Evolutionary conservation across 805 yeast genomes (phyloP), one percentile per base, ranked within the genome.

Genomic region (Candida morakotiae): DNA sequence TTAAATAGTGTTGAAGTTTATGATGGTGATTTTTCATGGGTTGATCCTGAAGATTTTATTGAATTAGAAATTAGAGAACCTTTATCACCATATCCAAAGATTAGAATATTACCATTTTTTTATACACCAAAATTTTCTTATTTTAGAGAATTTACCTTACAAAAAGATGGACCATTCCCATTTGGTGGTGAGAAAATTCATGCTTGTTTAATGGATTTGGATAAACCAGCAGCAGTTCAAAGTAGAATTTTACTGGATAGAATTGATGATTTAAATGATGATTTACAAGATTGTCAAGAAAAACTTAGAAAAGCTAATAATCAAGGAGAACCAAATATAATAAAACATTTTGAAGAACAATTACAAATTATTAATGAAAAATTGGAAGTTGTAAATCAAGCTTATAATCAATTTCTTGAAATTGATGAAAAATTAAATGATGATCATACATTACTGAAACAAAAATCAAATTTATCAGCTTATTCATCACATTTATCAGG

Each of bases 11-110:
- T 49, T 32, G 56, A 52, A n/a, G 47, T 47, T 5, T 52, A 46
- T 25, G 64, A 59, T 13, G 50, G 48, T 11, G 66, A 64, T 39
- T 48, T 47, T 26, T 53, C 64, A 8, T 88, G 96, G 96, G 66
- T 77, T 33, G 94, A 87, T 50, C 59, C 67, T 16, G 83, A 83
- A 40, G 96, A 88, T 53, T 88, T 75, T 47, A 63, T 75, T 9
- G 96, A 88, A 47, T 52, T 87, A 29, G 85, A 83, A 41, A 62
- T 69, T 34, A 53, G 67, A 9, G 69, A 74, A 4, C 46, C 65
- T 1, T 55, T 63, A 4, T 56, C 63, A 52, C 42, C 64, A 46
- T 35, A 64, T 25, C 80, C 79, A 1, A 58, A 58, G 20, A 58
- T 77, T 10, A 60, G 61, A 31, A 60, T 74, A 1, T 44, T 65